Conservation (phyloP, 2,329 filamentous ascomycete species). For the Neofusicoccum parvum region DNA sequence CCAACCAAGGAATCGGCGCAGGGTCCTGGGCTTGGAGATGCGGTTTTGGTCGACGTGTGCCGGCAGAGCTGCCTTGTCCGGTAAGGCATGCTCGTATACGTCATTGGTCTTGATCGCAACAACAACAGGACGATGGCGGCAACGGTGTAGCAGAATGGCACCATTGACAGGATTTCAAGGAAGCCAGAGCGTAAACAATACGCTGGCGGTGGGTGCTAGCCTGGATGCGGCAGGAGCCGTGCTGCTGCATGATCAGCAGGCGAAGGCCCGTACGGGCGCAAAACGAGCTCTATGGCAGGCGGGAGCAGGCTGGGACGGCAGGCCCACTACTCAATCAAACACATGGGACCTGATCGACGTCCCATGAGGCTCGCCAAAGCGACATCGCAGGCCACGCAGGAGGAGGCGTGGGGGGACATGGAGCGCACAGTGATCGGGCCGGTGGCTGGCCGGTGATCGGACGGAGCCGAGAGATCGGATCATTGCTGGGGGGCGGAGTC, state of each 20-base stretch:
- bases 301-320: background rate
- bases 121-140: background rate
- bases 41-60: background rate
- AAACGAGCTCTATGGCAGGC: background rate
- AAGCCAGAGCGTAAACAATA: background rate
- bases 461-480: background rate
- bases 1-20: background rate
- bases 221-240: background rate
- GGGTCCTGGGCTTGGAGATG: background rate
- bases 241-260: background rate
- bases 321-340: background rate
- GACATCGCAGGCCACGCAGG: background rate
- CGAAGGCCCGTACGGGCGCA: background rate
- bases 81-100: background rate
- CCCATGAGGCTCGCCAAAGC: background rate
- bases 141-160: background rate
- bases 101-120: background rate
- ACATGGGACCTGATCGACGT: constrained; percentile 1
- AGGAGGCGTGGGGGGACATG: background rate
- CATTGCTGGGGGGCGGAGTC: background rate
- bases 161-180: background rate
- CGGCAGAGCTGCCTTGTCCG: background rate
- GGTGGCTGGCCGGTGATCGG: background rate
- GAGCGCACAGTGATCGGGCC: background rate
- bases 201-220: background rate